A percentile compares a stretch with the other conserved stretches of the same genome.
phyloP scores from a whole-genome alignment of 805 yeast species.

The Barnettozyma siamensis region DNA sequence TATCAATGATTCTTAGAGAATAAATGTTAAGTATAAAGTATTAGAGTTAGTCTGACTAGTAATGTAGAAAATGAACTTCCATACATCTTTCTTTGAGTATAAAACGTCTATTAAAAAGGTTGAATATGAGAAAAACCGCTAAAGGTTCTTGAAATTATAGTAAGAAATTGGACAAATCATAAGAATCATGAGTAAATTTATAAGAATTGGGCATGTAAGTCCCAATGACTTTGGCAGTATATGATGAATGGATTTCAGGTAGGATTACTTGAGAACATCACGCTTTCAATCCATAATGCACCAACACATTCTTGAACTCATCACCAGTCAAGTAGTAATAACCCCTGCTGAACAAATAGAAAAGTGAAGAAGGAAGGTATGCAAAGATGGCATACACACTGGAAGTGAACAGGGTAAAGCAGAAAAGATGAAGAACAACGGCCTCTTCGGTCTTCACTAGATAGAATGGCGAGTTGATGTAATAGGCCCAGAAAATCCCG shows the following conservation, averaged over 20 bases:
- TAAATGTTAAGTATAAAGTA: too few relatives aligned
- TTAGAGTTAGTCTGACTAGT: too few relatives aligned
- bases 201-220: too few relatives aligned
- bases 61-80: too few relatives aligned
- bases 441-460: constrained; percentile 39
- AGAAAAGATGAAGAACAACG: constrained; percentile 32
- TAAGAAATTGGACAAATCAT: too few relatives aligned
- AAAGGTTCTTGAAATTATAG: too few relatives aligned
- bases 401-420: constrained; percentile 31
- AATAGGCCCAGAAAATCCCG: constrained; percentile 38
- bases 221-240: background rate
- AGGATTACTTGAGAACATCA: too few relatives aligned
- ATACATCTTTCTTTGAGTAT: too few relatives aligned
- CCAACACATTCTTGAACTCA: constrained; percentile 21
- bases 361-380: constrained; percentile 24
- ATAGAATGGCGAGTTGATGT: constrained; percentile 39
- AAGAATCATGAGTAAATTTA: too few relatives aligned
- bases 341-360: constrained; percentile 23
- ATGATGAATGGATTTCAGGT: background rate
- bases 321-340: constrained; percentile 30
- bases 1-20: too few relatives aligned
- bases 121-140: too few relatives aligned
- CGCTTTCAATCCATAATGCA: constrained; percentile 13
- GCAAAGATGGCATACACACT: constrained; percentile 34
- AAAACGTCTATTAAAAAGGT: too few relatives aligned